Percentiles rank a stretch among this genome's conserved stretches.
Conservation (phyloP, 768 basidiomycete species). For the Scleroderma citrinum region DNA sequence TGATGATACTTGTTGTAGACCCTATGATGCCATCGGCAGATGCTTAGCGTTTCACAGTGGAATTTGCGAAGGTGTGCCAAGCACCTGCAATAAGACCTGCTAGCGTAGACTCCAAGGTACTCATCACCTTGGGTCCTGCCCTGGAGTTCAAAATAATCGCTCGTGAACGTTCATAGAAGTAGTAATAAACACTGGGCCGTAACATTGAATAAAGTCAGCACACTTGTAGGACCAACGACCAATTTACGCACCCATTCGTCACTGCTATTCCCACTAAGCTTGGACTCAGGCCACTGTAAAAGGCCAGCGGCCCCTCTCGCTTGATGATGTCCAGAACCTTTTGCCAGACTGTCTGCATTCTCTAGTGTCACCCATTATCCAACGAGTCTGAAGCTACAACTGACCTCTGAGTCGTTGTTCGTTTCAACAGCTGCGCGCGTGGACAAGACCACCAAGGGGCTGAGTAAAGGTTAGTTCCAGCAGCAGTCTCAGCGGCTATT, state of each 20-base stretch:
- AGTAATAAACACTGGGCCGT: conserved; percentile 75
- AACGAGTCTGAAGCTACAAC: background rate
- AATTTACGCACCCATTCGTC: conserved; percentile 78
- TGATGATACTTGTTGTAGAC: conserved; percentile 80
- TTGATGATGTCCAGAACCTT: conserved; percentile 71
- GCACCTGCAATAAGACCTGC: conserved; percentile 83
- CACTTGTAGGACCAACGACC: background rate
- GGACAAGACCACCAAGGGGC: conserved; percentile 87
- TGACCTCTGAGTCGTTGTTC: conserved; percentile 65
- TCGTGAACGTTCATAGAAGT: conserved; percentile 76
- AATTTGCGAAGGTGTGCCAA: conserved; percentile 2
- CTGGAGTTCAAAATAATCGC: conserved; percentile 51
- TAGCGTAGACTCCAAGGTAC: conserved; percentile 83
- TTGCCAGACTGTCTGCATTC: conserved; percentile 52
- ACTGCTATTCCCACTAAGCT: conserved; percentile 87
- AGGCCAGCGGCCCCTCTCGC: conserved; percentile 75
- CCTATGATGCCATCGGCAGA: conserved; percentile 44
- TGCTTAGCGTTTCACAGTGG: background rate
- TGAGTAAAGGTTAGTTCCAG: conserved; percentile 24
- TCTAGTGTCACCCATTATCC: conserved; percentile 4
- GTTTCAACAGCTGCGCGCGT: conserved; percentile 91
- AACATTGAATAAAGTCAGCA: background rate
- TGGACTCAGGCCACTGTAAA: conserved; percentile 85
- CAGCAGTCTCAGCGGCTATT: background rate
- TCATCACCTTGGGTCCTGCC: conserved; percentile 61